phyloP scores from a whole-genome alignment of 805 yeast genomes.

The Grigorovia jiainica region DNA sequence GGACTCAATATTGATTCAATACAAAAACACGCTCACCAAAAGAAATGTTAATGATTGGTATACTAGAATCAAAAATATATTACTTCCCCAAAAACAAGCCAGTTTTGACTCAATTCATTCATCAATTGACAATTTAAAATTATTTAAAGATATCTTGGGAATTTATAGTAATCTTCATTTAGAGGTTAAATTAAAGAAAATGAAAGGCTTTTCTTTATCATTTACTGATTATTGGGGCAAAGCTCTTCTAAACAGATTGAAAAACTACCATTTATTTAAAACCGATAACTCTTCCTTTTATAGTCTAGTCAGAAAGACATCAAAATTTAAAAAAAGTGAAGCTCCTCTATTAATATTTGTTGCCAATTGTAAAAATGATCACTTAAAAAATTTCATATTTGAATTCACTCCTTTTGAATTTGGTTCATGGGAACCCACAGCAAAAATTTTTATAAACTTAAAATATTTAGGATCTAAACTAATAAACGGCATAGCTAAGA shows the following conservation, averaged over 20 bases:
- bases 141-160: conserved; percentile 29
- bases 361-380: conserved; percentile 34
- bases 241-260: conserved; percentile 38
- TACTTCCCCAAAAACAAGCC: conserved; percentile 8
- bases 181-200: conserved; percentile 44
- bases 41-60: conserved; percentile 10
- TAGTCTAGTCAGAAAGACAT: conserved; percentile 14
- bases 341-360: conserved; percentile 44
- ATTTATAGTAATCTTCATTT: conserved; percentile 46
- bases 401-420: conserved; percentile 60
- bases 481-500: conserved; percentile 33
- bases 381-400: conserved; percentile 30
- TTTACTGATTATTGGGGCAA: conserved; percentile 65
- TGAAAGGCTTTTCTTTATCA: conserved; percentile 45
- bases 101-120: no score
- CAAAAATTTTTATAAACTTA: conserved; percentile 40
- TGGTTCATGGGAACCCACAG: conserved; percentile 52
- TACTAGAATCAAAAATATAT: conserved; percentile 8
- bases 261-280: conserved; percentile 19
- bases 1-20: not conserved
- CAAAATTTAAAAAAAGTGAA: conserved; percentile 30
- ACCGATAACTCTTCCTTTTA: conserved; percentile 30
- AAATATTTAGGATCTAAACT: conserved; percentile 45
- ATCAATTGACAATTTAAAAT: conserved; percentile 3
- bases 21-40: conserved; percentile 2